A percentile compares a stretch with the other conserved stretches of the same genome.
phyloP scores from a whole-genome alignment of 495 filamentous ascomycete species.

The Xylaria grammica region DNA sequence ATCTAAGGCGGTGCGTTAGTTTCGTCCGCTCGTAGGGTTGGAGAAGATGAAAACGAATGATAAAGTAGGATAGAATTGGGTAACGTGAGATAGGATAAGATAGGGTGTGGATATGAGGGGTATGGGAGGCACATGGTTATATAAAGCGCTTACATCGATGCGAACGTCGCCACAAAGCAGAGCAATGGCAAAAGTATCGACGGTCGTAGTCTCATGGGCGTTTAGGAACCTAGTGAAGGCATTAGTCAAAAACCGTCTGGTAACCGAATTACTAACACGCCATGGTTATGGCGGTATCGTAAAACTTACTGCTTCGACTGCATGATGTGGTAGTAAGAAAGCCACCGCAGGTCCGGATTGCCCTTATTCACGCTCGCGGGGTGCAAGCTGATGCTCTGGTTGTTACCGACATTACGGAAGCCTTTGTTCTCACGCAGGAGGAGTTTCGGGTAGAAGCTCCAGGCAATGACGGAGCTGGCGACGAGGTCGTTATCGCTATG shows the following conservation, averaged over 20 bases:
- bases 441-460: slow-evolving; percentile 95
- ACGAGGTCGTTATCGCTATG: slow-evolving; percentile 81
- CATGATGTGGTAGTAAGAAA: slow-evolving; percentile 97
- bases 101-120: neutral
- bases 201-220: slow-evolving; percentile 85
- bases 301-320: slow-evolving; percentile 73
- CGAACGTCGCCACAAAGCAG: slow-evolving; percentile 86
- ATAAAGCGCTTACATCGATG: slow-evolving; percentile 61
- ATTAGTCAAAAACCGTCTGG: neutral
- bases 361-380: slow-evolving; percentile 86
- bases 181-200: slow-evolving; percentile 79
- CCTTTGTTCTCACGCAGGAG: slow-evolving; percentile 85
- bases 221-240: slow-evolving; percentile 68
- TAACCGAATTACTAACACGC: too few species aligned
- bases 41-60: too few species aligned
- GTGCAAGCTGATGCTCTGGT: slow-evolving; percentile 82
- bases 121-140: neutral
- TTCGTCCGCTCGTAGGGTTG: slow-evolving; percentile 18
- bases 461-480: slow-evolving; percentile 79
- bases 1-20: slow-evolving; percentile 49
- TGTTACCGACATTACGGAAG: slow-evolving; percentile 88
- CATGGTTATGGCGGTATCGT: neutral
- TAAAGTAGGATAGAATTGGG: neutral
- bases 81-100: too few species aligned
- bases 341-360: slow-evolving; percentile 69